These are phyloP conservation scores for Geranium brycei DNA, from an alignment of 345 rosid species.

Conservation along the genomic window DNA sequence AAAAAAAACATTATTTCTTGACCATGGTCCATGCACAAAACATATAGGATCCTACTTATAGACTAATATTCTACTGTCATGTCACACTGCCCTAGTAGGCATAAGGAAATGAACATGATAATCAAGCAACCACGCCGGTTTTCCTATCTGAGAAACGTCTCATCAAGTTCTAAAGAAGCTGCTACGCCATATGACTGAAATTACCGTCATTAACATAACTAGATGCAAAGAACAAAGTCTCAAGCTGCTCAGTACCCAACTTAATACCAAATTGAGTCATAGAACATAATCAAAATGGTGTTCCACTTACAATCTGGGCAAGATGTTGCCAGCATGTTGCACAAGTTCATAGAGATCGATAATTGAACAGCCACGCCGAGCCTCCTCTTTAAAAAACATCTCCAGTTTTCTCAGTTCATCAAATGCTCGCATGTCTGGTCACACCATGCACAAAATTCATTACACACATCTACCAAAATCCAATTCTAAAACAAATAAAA, in stretches of 20 bases:
- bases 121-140: too few relatives aligned
- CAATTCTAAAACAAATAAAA: too few relatives aligned
- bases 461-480: not conserved
- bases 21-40: too few relatives aligned
- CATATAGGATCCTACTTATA: not conserved
- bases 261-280: not conserved
- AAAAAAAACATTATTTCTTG: too few relatives aligned
- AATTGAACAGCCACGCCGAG: constrained; percentile 83
- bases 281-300: constrained; percentile 1
- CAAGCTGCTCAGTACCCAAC: too few relatives aligned
- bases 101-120: not conserved
- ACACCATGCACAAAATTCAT: constrained; percentile 10
- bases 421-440: constrained; percentile 84
- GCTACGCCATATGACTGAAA: not conserved
- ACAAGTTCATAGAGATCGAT: constrained; percentile 94
- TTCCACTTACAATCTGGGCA: constrained; percentile 78
- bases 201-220: too few relatives aligned
- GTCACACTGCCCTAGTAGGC: not conserved
- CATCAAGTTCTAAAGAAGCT: not conserved
- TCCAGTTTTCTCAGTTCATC: constrained; percentile 95
- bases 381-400: constrained; percentile 86
- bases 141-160: not conserved
- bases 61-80: too few relatives aligned
- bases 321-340: constrained; percentile 95
- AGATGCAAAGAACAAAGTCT: too few relatives aligned